phyloP scores from a whole-genome alignment of 768 basidiomycete species.

The Brasilioporus rufonigricans region DNA sequence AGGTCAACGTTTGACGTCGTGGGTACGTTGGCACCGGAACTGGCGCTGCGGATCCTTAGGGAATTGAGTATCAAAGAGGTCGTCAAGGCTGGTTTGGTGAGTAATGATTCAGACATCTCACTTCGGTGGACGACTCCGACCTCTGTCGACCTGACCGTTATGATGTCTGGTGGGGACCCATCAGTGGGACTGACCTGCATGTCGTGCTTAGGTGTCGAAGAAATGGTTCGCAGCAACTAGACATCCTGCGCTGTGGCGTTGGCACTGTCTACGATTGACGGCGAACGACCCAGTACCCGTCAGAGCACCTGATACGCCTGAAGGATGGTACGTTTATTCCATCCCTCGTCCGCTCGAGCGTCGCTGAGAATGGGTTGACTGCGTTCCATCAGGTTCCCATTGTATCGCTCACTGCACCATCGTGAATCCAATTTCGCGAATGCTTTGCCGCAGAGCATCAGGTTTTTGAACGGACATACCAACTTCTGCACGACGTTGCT shows the following conservation, averaged over 20 bases:
- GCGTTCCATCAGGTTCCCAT: conserved; percentile 44
- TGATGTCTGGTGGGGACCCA: neutral
- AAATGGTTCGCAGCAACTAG: conserved; percentile 41
- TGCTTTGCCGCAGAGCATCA: conserved; percentile 70
- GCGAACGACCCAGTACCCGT: conserved; percentile 67
- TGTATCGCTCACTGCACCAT: conserved; percentile 80
- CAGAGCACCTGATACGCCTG: conserved; percentile 56
- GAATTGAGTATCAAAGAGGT: conserved; percentile 59
- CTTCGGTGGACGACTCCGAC: neutral
- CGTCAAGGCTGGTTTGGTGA: conserved; percentile 43
- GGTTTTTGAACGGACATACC: conserved; percentile 81
- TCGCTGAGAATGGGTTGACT: neutral
- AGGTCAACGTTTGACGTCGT: conserved; percentile 82
- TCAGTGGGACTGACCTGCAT: neutral
- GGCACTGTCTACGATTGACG: conserved; percentile 72
- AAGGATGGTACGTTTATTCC: conserved; percentile 61
- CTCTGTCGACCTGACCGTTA: neutral
- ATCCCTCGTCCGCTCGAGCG: neutral
- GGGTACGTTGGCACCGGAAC: conserved; percentile 62
- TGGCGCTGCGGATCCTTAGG: conserved; percentile 64
- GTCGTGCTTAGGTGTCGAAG: conserved; percentile 37
- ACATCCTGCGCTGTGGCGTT: conserved; percentile 73
- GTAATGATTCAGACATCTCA: conserved; percentile 1
- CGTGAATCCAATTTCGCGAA: conserved; percentile 82
- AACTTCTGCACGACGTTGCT: conserved; percentile 85